Conservation (phyloP, 2,329 filamentous ascomycete species). For the Chrysosporium keratinophilum region DNA sequence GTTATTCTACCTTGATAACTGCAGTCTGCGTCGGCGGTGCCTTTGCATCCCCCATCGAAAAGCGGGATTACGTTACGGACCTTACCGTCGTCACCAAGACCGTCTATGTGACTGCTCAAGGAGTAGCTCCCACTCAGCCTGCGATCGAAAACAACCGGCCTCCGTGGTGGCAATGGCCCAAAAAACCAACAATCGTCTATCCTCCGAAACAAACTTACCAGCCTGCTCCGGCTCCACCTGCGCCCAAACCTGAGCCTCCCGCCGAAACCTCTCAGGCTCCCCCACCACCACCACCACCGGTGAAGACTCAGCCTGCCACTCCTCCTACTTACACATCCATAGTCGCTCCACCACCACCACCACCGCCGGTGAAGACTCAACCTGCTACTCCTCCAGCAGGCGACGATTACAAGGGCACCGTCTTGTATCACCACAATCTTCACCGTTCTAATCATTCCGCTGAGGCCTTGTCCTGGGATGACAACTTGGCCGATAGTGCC, state of each 20-base stretch:
- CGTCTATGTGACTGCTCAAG: slow-evolving; percentile 14
- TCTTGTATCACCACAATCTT: slow-evolving; percentile 68
- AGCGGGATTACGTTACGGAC: slow-evolving; percentile 30
- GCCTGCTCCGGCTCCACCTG: slow-evolving; percentile 13
- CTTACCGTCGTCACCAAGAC: slow-evolving; percentile 31
- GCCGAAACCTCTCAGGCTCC: slow-evolving; percentile 3
- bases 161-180: slow-evolving; percentile 2
- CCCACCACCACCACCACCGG: slow-evolving; percentile 24
- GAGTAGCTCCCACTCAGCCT: slow-evolving; percentile 11
- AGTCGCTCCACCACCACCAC: slow-evolving; percentile 1
- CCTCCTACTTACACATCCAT: neutral
- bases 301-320: slow-evolving; percentile 4
- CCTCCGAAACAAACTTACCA: neutral
- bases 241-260: neutral
- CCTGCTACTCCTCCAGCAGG: slow-evolving; percentile 3
- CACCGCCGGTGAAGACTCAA: slow-evolving; percentile 9
- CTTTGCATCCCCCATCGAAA: slow-evolving; percentile 27
- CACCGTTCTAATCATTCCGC: slow-evolving; percentile 77
- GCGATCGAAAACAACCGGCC: neutral
- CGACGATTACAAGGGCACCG: slow-evolving; percentile 26
- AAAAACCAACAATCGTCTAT: neutral
- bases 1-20: slow-evolving; percentile 25
- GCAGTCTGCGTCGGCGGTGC: slow-evolving; percentile 30
- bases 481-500: slow-evolving; percentile 54
- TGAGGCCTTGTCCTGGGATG: slow-evolving; percentile 52